Percentiles rank a stretch among this genome's conserved stretches.
These are phyloP conservation scores for Leptomonas pyrrhocoris DNA, from an alignment of 208 protist genomes.

Conservation along the genomic window DNA sequence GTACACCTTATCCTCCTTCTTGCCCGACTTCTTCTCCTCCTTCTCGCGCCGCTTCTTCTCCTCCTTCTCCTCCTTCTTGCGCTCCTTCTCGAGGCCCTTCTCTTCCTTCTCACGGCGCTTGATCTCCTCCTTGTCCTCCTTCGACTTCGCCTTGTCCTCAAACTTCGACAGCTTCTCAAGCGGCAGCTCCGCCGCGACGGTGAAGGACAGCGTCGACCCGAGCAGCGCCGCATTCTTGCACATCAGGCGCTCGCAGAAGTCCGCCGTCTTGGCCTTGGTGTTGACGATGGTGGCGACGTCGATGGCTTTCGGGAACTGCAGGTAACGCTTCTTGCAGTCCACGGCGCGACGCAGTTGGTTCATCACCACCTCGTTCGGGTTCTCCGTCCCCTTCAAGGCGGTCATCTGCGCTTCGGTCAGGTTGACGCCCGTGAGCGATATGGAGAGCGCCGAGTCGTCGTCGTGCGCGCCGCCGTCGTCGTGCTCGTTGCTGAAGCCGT, in stretches of 20 bases:
- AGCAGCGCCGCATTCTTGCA: slow-evolving; percentile 41
- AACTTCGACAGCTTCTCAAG: slow-evolving; percentile 36
- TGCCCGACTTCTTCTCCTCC: slow-evolving; percentile 15
- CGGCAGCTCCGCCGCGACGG: slow-evolving; percentile 34
- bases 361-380: slow-evolving; percentile 35
- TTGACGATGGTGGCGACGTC: slow-evolving; percentile 46
- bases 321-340: slow-evolving; percentile 40
- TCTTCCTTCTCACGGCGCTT: slow-evolving; percentile 23
- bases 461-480: slow-evolving; percentile 17
- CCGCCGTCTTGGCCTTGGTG: slow-evolving; percentile 33
- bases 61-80: slow-evolving; percentile 42
- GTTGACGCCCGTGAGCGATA: slow-evolving; percentile 21
- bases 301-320: slow-evolving; percentile 49
- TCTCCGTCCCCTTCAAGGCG: slow-evolving; percentile 29
- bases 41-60: slow-evolving; percentile 26
- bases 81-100: slow-evolving; percentile 42
- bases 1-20: slow-evolving; percentile 23
- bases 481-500: slow-evolving; percentile 15
- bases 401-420: slow-evolving; percentile 36
- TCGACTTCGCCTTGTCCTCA: slow-evolving; percentile 45
- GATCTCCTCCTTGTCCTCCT: slow-evolving; percentile 44
- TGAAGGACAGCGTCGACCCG: slow-evolving; percentile 47
- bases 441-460: slow-evolving; percentile 3
- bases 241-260: slow-evolving; percentile 43
- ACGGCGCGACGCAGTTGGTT: slow-evolving; percentile 36